Evolutionary conservation across 352 stramenopile species (phyloP).

Genomic region (Phytophthora fragariaefolia): DNA sequence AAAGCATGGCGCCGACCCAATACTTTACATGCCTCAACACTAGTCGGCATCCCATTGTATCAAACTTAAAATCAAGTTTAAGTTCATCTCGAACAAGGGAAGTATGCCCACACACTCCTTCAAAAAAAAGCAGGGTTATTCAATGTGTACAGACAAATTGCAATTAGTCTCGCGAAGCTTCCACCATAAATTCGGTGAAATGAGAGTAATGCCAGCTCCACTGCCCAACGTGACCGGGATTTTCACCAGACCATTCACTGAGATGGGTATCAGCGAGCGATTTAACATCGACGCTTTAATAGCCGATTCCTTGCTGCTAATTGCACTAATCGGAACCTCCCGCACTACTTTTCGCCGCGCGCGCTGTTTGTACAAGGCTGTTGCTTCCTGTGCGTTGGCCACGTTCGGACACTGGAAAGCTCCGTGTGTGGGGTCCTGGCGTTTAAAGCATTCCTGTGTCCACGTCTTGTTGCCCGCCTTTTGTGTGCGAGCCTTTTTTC

Average conservation of each 20-base stretch:
- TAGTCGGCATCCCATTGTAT: background rate
- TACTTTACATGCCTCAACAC: background rate
- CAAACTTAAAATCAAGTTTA: background rate
- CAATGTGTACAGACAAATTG: background rate
- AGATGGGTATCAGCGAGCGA: background rate
- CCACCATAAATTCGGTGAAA: background rate
- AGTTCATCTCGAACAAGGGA: background rate
- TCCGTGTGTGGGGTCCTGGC: background rate
- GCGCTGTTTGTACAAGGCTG: background rate
- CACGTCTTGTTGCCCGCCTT: background rate
- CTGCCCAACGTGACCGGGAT: background rate
- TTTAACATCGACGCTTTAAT: background rate
- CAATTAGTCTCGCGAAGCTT: background rate
- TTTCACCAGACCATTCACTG: background rate
- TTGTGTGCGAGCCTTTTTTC: background rate
- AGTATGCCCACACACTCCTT: background rate
- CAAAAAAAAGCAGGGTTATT: background rate
- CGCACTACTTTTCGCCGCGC: background rate
- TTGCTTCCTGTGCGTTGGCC: background rate
- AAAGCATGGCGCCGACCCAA: background rate
- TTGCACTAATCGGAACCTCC: background rate
- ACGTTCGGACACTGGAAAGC: conserved; percentile 10
- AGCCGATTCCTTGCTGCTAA: background rate
- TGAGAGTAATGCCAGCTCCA: background rate
- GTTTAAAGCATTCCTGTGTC: conserved; percentile 6